phyloP scores from a whole-genome alignment of 306 rosid species.

The Cicer arietinum region DNA sequence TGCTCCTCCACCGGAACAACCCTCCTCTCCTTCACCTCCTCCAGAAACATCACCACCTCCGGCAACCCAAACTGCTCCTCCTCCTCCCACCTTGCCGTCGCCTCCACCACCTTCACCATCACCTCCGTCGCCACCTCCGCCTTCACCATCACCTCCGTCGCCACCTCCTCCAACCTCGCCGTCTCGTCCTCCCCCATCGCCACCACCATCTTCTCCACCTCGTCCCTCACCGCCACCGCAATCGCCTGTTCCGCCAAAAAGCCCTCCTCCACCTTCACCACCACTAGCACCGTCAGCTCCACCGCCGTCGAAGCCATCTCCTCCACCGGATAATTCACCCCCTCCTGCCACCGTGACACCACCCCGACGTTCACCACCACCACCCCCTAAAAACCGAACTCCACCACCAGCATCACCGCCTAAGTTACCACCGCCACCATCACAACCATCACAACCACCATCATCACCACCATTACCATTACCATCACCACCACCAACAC shows the following conservation, averaged over 20 bases:
- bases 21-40: constrained; percentile 45
- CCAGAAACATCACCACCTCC: constrained; percentile 42
- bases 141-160: constrained; percentile 48
- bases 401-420: constrained; percentile 42
- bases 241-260: constrained; percentile 38
- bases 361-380: constrained; percentile 34
- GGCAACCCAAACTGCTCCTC: constrained; percentile 44
- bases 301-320: constrained; percentile 47
- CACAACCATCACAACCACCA: constrained; percentile 41
- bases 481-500: constrained; percentile 40
- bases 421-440: constrained; percentile 47
- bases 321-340: constrained; percentile 51
- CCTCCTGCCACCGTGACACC: constrained; percentile 44
- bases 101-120: constrained; percentile 49
- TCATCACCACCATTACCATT: constrained; percentile 39
- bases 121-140: constrained; percentile 47
- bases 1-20: constrained; percentile 42
- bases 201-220: constrained; percentile 29
- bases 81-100: constrained; percentile 39
- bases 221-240: constrained; percentile 44
- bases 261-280: constrained; percentile 44
- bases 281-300: constrained; percentile 54
- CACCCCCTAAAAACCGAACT: constrained; percentile 53
- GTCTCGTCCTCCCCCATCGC: constrained; percentile 36
- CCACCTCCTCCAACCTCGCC: constrained; percentile 40